Base-by-base conservation (phyloP, 768 basidiomycete species). In the Sutorius australiensis region DNA sequence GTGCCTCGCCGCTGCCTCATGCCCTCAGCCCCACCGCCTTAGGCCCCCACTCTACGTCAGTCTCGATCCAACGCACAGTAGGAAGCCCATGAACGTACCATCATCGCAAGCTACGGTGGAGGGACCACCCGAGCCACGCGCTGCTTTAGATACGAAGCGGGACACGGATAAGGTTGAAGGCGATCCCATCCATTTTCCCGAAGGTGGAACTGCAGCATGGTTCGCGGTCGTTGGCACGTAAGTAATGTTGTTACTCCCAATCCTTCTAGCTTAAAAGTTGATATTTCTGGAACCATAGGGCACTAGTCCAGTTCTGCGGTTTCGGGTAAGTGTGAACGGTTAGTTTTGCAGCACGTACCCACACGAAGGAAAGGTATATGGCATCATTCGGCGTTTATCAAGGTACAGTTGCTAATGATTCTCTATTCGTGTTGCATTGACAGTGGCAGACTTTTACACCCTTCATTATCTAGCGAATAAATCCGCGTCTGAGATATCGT, bases 311-410 rank as follows among this genome's bases (percentile, higher is more conserved):
- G 46, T 63, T 68, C 51, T 69, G 71, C 39, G 64, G 67, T 19
- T 72, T 67, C 37, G 74, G 72, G 66, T 68, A 36, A 27, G 58
- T 30, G 8, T 36, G 8, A 33, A n/a, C 5, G 1, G n/a, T 24
- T 16, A 6, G 2, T 24, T 33, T 45, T 31, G 8, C 37, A 30
- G 28, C 3, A 1, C 6, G 2, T 16, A 43, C 41, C 54, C 34
- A 57, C 40, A 19, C 1, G 14, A 5, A 36, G 11, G 13, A 44
- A 51, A 73, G 75, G 3, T 72, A 73, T 39, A 57, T 61, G 6
- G 24, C 66, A 21, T 65, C 71, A 3, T 77, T 71, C 53, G 75
- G 76, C 11, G 73, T 75, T 32, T 77, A 74, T 50, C 72, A 77
- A 68, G 72, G 73, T 67, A 33, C 6, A n/a, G n/a, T 13, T 17